These are phyloP conservation scores for Hyphopichia homilentoma DNA, from an alignment of 805 yeast genomes.

Conservation along the genomic window DNA sequence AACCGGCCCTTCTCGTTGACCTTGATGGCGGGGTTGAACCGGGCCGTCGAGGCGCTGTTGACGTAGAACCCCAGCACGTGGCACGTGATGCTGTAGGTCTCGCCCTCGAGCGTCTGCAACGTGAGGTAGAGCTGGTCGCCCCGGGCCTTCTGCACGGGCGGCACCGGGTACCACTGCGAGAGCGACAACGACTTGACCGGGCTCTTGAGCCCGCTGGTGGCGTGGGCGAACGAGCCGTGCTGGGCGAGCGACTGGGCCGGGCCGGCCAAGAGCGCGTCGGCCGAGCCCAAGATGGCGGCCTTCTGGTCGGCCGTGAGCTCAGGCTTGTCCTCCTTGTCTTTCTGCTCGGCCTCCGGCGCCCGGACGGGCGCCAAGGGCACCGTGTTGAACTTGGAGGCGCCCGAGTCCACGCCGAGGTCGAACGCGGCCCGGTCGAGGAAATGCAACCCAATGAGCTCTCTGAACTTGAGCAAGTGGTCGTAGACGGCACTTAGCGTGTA, in stretches of 20 bases:
- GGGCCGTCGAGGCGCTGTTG: slow-evolving; percentile 60
- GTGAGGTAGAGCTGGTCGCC: slow-evolving; percentile 83
- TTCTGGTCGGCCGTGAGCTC: slow-evolving; percentile 28
- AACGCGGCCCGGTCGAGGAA: slow-evolving; percentile 41
- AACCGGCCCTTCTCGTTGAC: slow-evolving; percentile 32
- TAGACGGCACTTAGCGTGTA: slow-evolving; percentile 60
- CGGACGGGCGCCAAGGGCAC: slow-evolving; percentile 36
- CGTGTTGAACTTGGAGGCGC: slow-evolving; percentile 45
- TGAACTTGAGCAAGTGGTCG: slow-evolving; percentile 58
- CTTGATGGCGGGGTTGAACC: slow-evolving; percentile 64
- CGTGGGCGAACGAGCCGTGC: slow-evolving; percentile 27
- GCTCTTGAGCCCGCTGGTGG: slow-evolving; percentile 26
- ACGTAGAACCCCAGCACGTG: slow-evolving; percentile 76
- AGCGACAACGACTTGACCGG: slow-evolving; percentile 57
- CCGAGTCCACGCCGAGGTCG: slow-evolving; percentile 42
- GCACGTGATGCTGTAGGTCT: slow-evolving; percentile 73
- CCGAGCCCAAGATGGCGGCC: slow-evolving; percentile 11
- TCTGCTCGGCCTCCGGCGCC: slow-evolving; percentile 12
- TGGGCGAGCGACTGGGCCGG: slow-evolving; percentile 8
- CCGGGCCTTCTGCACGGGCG: slow-evolving; percentile 51
- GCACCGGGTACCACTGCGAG: slow-evolving; percentile 87
- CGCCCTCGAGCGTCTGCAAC: slow-evolving; percentile 77
- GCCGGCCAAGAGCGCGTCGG: slow-evolving; percentile 10
- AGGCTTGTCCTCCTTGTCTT: slow-evolving; percentile 8
- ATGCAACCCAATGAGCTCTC: slow-evolving; percentile 58